Evolutionary conservation across 768 basidiomycete species (phyloP).

Genomic region (Kwoniella sp.): DNA sequence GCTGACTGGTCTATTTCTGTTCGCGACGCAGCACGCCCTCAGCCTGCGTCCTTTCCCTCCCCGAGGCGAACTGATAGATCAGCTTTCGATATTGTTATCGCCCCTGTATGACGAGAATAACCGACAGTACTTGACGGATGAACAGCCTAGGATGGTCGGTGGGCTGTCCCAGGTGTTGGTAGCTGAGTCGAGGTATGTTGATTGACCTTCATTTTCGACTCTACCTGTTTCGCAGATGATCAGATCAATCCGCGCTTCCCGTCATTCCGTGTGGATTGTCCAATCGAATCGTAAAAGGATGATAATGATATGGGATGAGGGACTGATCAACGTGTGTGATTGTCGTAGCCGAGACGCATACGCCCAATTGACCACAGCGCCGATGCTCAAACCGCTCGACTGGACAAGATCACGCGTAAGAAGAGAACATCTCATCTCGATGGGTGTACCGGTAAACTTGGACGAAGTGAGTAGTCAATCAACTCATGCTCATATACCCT

Average conservation of each 20-base stretch:
- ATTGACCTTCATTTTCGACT: slow-evolving; percentile 2
- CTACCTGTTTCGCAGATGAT: too few species aligned
- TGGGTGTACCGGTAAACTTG: slow-evolving; percentile 91
- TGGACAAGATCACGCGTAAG: slow-evolving; percentile 92
- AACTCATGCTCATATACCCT: too few species aligned
- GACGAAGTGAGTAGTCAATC: slow-evolving; percentile 69
- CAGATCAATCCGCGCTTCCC: background rate
- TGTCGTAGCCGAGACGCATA: slow-evolving; percentile 73
- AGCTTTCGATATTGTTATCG: slow-evolving; percentile 67
- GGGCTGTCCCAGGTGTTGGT: slow-evolving; percentile 78
- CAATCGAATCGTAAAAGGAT: too few species aligned
- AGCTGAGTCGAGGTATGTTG: slow-evolving; percentile 69
- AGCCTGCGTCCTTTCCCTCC: slow-evolving; percentile 68
- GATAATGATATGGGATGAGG: background rate
- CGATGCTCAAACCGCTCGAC: slow-evolving; percentile 80
- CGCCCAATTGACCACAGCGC: slow-evolving; percentile 67
- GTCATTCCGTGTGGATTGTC: too few species aligned
- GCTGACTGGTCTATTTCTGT: background rate
- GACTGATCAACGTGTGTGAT: background rate
- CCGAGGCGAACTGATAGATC: slow-evolving; percentile 62
- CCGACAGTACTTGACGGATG: slow-evolving; percentile 62
- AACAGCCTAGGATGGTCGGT: slow-evolving; percentile 74
- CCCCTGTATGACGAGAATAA: slow-evolving; percentile 64
- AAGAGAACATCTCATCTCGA: slow-evolving; percentile 82
- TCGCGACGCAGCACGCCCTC: slow-evolving; percentile 64